Conservation (phyloP, 345 rosid species). For the Firmiana major region DNA sequence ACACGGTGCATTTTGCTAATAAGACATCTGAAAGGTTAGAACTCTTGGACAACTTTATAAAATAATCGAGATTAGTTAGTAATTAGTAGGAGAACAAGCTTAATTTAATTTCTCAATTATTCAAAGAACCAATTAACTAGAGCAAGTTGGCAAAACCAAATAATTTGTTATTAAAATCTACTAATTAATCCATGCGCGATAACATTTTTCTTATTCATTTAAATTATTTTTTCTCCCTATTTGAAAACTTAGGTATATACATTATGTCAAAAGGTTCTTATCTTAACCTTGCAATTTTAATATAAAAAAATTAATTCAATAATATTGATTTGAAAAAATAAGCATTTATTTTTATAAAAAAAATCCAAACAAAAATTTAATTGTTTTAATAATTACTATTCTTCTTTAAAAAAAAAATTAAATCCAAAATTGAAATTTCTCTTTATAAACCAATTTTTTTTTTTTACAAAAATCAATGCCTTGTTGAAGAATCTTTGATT, state of each 20-base stretch:
- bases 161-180: background rate
- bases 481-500: background rate
- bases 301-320: too few species aligned
- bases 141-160: slow-evolving; percentile 6
- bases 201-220: background rate
- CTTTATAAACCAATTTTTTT: too few species aligned
- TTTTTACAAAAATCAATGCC: too few species aligned
- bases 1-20: background rate
- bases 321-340: too few species aligned
- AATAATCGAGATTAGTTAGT: background rate
- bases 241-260: background rate
- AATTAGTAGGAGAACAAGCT: background rate
- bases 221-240: background rate
- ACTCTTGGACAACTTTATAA: background rate
- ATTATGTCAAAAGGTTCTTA: slow-evolving; percentile 13
- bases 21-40: background rate
- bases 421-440: too few species aligned
- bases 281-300: background rate
- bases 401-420: too few species aligned
- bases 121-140: slow-evolving; percentile 1
- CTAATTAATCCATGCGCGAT: background rate
- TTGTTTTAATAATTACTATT: too few species aligned
- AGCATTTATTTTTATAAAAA: too few species aligned
- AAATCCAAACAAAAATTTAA: too few species aligned
- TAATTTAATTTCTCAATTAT: background rate